A percentile compares a stretch with the other conserved stretches of the same genome.
These are phyloP conservation scores for Tetrahymena malaccensis DNA, from an alignment of 73 alveolate genomes.

Conservation along the genomic window DNA sequence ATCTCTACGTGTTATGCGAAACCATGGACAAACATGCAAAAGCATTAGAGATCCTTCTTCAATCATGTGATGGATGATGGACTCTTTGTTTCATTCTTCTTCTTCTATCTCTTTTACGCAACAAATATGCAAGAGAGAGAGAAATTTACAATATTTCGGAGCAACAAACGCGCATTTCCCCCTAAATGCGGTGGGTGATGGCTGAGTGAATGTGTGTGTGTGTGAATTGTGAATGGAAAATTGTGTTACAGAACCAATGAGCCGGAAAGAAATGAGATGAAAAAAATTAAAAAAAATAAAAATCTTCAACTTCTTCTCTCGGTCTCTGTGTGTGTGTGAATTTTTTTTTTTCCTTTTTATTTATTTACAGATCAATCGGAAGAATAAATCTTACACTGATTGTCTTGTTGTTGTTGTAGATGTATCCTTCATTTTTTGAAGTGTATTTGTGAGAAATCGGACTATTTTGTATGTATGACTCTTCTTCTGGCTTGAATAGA, in stretches of 20 bases:
- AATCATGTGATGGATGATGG: background rate
- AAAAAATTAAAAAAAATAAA: background rate
- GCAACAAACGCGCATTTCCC: background rate
- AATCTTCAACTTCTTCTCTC: background rate
- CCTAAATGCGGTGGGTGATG: background rate
- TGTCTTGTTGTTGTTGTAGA: background rate
- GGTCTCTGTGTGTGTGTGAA: background rate
- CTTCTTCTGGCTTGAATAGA: background rate
- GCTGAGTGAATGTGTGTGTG: too few species aligned
- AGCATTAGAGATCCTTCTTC: background rate
- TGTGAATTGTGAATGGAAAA: background rate
- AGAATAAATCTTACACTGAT: background rate
- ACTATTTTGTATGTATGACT: background rate
- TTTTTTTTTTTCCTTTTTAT: background rate
- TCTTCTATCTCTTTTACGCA: background rate
- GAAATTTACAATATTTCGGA: background rate
- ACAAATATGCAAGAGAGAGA: background rate
- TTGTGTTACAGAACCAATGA: background rate
- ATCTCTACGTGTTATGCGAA: background rate
- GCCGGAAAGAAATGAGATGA: background rate
- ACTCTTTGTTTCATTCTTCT: background rate
- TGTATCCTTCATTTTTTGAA: background rate
- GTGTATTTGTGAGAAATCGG: background rate
- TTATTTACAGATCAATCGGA: background rate
- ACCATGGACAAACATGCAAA: background rate